Conservation (phyloP, 768 basidiomycete genomes). For the Leucocoprinus leucothites region DNA sequence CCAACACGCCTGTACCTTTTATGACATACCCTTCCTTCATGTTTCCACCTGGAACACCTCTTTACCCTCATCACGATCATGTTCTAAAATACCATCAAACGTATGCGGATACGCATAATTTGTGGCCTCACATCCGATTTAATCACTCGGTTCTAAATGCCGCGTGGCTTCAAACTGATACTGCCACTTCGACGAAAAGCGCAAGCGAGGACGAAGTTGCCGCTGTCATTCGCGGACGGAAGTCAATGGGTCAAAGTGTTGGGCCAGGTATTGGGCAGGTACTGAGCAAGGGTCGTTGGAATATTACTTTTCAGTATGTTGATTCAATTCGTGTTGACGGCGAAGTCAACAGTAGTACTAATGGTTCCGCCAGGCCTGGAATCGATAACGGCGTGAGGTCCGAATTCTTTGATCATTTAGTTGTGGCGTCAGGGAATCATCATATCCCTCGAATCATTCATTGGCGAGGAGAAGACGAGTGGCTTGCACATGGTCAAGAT, state of each 20-base stretch:
- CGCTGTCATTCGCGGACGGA: too few species aligned
- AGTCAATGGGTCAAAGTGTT: too few species aligned
- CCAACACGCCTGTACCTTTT: slow-evolving; percentile 53
- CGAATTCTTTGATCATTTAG: slow-evolving; percentile 46
- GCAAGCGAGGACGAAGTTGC: too few species aligned
- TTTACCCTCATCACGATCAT: slow-evolving; percentile 46
- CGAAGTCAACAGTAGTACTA: background rate
- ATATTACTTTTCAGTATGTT: slow-evolving; percentile 34
- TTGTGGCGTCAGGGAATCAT: slow-evolving; percentile 55
- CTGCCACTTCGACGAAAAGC: background rate
- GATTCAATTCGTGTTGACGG: too few species aligned
- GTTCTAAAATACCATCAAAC: slow-evolving; percentile 44
- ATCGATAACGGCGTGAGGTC: slow-evolving; percentile 13
- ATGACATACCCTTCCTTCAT: slow-evolving; percentile 60
- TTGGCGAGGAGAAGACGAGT: slow-evolving; percentile 46
- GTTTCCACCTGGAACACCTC: slow-evolving; percentile 45
- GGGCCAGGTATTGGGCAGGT: too few species aligned
- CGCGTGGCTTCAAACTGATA: slow-evolving; percentile 32
- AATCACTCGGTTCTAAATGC: slow-evolving; percentile 41
- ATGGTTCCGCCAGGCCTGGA: background rate
- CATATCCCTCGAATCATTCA: slow-evolving; percentile 44
- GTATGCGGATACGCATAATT: slow-evolving; percentile 36
- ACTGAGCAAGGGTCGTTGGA: slow-evolving; percentile 30
- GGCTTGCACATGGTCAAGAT: slow-evolving; percentile 32
- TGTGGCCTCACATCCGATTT: slow-evolving; percentile 36